Evolutionary conservation across 768 basidiomycete genomes (phyloP), one percentile per base, ranked within the genome.

Genomic region (Trametes gibbosa): DNA sequence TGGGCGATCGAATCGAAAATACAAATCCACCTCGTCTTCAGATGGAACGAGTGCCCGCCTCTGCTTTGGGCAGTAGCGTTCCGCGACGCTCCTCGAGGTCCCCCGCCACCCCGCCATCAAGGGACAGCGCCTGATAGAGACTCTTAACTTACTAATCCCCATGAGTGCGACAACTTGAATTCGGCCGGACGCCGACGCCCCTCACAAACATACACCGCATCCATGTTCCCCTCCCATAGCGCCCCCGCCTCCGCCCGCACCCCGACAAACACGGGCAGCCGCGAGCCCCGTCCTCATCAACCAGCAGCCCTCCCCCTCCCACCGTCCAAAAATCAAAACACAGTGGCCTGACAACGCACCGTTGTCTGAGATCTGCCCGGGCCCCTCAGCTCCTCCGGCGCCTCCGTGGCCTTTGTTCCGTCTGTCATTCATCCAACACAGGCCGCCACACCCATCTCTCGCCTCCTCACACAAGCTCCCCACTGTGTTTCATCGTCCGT

Each of bases 21-120:
- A 27, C 40, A 19, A 47, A n/a, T 40, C 13, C 19, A 10, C 17
- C 39, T n/a, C n/a, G n/a, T n/a, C n/a, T 49, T 42, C 55, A 42
- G 55, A 42, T 56, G 48, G 47, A 49, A 56, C n/a, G 32, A 46
- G 8, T 16, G 19, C 47, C n/a, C 48, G 16, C 37, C 9, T 27
- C 13, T 34, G 7, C 27, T 45, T 53, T 29, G 39, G 52, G 52
- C n/a, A 53, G 43, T n/a, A 32, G 52, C 52, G 52, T 43, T 53
- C 52, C 52, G 42, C 53, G 53, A 43, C 25, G 39, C 24, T 9
- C 12, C 21, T 17, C 42, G 23, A 0, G 53, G 53, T 47, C 53
- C 53, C 53, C 53, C 43, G 53, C 23, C 53, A 55, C 34, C 27
- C 21, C 34, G 9, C 14, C 23, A 16, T 32, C 2, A 29, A 21